These are phyloP conservation scores for Diaporthe amygdali DNA, from an alignment of 2,329 filamentous ascomycete species.

Conservation along the genomic window DNA sequence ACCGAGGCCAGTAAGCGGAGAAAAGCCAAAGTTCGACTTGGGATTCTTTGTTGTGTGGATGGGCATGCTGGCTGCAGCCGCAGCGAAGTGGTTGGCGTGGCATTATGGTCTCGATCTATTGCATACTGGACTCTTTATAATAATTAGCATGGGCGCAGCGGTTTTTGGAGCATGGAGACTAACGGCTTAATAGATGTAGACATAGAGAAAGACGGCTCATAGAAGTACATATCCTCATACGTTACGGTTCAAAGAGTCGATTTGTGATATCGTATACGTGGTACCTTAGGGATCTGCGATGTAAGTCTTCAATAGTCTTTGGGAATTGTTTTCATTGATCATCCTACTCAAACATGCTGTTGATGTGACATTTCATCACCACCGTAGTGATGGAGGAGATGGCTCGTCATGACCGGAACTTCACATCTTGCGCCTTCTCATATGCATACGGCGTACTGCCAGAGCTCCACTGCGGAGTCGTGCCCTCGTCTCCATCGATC, in stretches of 20 bases:
- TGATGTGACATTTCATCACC: fast-evolving
- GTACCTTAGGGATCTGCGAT: no score
- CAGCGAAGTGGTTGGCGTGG: constrained; percentile 14
- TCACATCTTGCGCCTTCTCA: constrained; percentile 25
- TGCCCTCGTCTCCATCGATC: constrained; percentile 27
- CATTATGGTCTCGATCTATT: neutral
- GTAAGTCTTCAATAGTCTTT: fast-evolving
- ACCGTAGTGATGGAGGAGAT: no score
- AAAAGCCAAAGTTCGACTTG: constrained; percentile 32
- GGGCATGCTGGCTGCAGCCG: constrained; percentile 34
- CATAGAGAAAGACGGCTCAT: no score
- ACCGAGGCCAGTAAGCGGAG: constrained; percentile 27
- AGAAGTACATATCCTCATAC: no score
- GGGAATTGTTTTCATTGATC: neutral
- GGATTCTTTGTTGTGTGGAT: constrained; percentile 38
- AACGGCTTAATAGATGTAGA: neutral
- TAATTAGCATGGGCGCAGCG: neutral
- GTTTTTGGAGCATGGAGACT: neutral
- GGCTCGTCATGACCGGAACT: neutral
- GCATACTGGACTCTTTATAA: neutral
- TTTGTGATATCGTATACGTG: no score
- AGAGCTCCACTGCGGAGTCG: constrained; percentile 28
- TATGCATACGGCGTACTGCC: constrained; percentile 32
- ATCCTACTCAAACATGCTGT: neutral
- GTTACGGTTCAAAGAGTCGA: no score